Percentiles rank a stretch among this genome's conserved stretches.
phyloP scores from a whole-genome alignment of 805 yeast species.

The Yarrowia hollandica region DNA sequence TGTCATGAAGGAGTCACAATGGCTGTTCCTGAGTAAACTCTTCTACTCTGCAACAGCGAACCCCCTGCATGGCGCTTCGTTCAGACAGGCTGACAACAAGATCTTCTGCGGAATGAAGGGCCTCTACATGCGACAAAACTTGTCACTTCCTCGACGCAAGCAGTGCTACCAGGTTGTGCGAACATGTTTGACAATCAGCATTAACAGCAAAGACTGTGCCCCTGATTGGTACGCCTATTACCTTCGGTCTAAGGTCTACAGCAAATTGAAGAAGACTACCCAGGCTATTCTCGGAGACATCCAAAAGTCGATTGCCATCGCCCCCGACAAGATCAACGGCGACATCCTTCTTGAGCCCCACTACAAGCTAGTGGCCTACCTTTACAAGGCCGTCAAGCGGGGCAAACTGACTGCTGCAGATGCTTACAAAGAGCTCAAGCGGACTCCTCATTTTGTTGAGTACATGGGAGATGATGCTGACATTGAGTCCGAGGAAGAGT shows the following conservation, averaged over 20 bases:
- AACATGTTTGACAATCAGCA: constrained; percentile 47
- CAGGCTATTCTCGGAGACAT: constrained; percentile 46
- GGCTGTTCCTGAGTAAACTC: constrained; percentile 58
- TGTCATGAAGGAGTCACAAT: constrained; percentile 44
- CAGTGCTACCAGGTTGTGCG: constrained; percentile 40
- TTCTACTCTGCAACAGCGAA: constrained; percentile 45
- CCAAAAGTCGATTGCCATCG: constrained; percentile 37
- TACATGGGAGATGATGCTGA: constrained; percentile 33
- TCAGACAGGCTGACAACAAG: constrained; percentile 53
- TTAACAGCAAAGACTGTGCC: constrained; percentile 49
- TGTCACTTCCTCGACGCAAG: constrained; percentile 23
- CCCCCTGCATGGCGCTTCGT: constrained; percentile 50
- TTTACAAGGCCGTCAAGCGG: constrained; percentile 55
- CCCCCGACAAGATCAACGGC: constrained; percentile 38
- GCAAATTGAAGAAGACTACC: constrained; percentile 48
- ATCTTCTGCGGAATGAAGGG: constrained; percentile 38
- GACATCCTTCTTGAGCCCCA: constrained; percentile 78
- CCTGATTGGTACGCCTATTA: constrained; percentile 64
- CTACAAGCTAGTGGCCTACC: constrained; percentile 58
- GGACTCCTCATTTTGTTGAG: constrained; percentile 41
- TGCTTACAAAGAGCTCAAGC: constrained; percentile 47
- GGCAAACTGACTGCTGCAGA: constrained; percentile 42
- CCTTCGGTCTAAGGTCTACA: constrained; percentile 57
- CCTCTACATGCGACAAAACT: constrained; percentile 33
- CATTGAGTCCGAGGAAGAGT: not conserved